These are phyloP conservation scores for Globisporangium cederbergense DNA, from an alignment of 352 stramenopile genomes.

Conservation along the genomic window DNA sequence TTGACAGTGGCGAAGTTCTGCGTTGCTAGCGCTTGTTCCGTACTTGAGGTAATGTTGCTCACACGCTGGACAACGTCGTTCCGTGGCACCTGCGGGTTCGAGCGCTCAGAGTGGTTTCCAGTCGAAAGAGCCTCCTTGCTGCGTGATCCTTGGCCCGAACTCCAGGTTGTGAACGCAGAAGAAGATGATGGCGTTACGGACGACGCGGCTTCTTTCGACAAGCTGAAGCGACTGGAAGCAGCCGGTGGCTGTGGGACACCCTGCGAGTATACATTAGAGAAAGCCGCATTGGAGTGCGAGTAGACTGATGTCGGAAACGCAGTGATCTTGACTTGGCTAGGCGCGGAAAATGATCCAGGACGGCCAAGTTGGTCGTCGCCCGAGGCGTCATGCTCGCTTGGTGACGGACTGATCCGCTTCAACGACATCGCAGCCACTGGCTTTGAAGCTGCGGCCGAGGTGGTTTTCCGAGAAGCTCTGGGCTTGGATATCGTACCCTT, in stretches of 20 bases:
- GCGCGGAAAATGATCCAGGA: not conserved
- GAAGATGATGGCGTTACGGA: not conserved
- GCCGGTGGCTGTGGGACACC: not conserved
- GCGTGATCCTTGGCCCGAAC: not conserved
- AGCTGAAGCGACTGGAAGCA: not conserved
- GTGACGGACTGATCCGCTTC: slow-evolving; percentile 2
- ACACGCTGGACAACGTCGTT: not conserved
- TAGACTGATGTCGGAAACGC: not conserved
- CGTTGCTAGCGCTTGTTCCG: not conserved
- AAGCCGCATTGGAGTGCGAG: not conserved
- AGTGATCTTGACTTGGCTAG: slow-evolving; percentile 2
- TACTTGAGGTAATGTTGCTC: not conserved
- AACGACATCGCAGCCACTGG: slow-evolving; percentile 1
- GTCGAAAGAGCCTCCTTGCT: not conserved
- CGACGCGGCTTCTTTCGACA: not conserved
- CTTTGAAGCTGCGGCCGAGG: not conserved
- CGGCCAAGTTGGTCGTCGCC: not conserved
- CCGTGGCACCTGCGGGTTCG: not conserved
- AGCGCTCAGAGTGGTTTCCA: not conserved
- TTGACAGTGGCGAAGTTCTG: not conserved
- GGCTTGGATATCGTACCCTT: not conserved
- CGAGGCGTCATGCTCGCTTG: not conserved
- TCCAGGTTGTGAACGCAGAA: not conserved
- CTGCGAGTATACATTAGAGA: not conserved
- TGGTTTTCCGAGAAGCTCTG: not conserved